phyloP scores from a whole-genome alignment of 139 green algal species.

The Pleodorina starrii region DNA sequence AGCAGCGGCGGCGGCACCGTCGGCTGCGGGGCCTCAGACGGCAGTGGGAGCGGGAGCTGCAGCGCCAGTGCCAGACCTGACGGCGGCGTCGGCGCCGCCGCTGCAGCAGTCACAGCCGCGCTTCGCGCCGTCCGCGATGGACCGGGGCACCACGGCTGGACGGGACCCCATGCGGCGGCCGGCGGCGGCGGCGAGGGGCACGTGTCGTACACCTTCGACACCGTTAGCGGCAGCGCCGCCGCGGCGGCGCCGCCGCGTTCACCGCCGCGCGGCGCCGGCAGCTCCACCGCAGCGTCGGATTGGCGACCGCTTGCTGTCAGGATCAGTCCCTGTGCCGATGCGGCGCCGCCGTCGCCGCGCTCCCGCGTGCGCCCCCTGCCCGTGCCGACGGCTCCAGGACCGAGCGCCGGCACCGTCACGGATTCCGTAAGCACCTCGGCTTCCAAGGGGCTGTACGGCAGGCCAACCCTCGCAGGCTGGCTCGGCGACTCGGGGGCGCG shows the following conservation, averaged over 20 bases:
- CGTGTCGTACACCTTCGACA: too few species aligned
- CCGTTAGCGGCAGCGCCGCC: too few species aligned
- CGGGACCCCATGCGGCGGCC: too few species aligned
- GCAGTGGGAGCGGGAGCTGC: neutral
- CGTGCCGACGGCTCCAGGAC: neutral
- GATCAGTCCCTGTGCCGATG: neutral
- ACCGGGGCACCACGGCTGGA: too few species aligned
- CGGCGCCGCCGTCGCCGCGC: neutral
- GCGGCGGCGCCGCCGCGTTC: too few species aligned
- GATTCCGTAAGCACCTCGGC: neutral
- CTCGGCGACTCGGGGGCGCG: neutral
- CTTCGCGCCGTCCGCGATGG: too few species aligned
- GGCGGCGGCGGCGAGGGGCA: too few species aligned
- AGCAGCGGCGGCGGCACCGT: neutral
- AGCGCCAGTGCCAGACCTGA: too few species aligned
- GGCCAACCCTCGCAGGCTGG: slow-evolving; percentile 1
- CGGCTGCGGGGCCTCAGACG: neutral
- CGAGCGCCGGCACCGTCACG: neutral
- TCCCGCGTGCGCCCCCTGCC: neutral
- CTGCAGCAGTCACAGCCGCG: too few species aligned
- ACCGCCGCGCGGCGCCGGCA: too few species aligned
- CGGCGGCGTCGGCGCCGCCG: too few species aligned
- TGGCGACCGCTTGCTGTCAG: neutral
- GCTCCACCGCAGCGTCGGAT: neutral
- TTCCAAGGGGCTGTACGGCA: neutral